Evolutionary conservation across 2,329 filamentous ascomycete genomes (phyloP), one percentile per base, ranked within the genome.

Genomic region (Cercospora zeina): DNA sequence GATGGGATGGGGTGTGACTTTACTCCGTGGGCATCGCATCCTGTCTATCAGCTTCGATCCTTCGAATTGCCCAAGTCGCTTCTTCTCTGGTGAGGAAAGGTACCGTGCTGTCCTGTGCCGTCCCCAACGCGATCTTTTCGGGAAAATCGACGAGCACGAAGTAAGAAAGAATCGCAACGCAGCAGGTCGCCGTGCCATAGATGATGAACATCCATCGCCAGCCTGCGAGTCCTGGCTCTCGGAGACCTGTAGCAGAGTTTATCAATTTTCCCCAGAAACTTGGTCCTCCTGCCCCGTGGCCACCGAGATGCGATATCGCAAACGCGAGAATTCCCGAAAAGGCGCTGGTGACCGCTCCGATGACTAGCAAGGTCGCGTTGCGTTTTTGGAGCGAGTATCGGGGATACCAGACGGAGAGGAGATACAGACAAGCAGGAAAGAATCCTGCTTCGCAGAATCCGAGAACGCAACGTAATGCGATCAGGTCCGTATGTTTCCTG

Each of bases 241-340:
- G 31, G 14, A 9, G 8, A 16, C 51, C 31, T 10, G 37, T 50
- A 31, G 49, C 30, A 5, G 54, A 54, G 10, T 58, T 50, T 3
- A 27, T 27, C 21, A 70, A 80, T 78, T 70, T 76, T 55, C 47
- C 55, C 42, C 58, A 64, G n/a, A 39, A 51, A 27, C 16, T 24
- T 1, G 59, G 59, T 33, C 62, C 62, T 33, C 62, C 62, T 13
- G 11, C 33, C 56, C 56, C 50, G 7, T 59, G 45, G 8, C 72
- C 75, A 11, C 72, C 76, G 74, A 68, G 69, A 34, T 66, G 66
- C 2, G 77, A 77, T 39, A 84, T 82, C 1, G 72, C 81, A 64
- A 77, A 82, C 1, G 82, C 81, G 0, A 84, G 69, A 27, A 83
- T 71, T 0, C 82, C 82, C 0, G 78, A 79, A 58, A 83, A 80